phyloP scores from a whole-genome alignment of 257 asterid genomes.

The Solanum paucissectum region DNA sequence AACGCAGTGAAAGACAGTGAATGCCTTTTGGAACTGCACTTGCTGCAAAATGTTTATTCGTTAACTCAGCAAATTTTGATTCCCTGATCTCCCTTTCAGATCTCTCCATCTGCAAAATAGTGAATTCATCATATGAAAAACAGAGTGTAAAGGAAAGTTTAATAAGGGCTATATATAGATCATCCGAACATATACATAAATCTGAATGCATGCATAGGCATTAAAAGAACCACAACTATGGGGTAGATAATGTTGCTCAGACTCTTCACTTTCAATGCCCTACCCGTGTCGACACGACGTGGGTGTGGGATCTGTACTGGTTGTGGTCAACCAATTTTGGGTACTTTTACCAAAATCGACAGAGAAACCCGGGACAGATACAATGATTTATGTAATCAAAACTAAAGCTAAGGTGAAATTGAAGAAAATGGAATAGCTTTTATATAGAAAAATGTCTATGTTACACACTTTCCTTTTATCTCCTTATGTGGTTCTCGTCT shows the following conservation, averaged over 20 bases:
- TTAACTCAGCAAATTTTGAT: constrained; percentile 56
- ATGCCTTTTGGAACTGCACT: constrained; percentile 87
- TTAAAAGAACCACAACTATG: not conserved
- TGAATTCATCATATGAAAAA: not conserved
- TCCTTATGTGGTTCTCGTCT: not conserved
- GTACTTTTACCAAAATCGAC: not conserved
- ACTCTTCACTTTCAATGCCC: not conserved
- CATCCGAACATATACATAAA: not conserved
- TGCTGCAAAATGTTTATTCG: constrained; percentile 73
- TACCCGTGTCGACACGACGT: not conserved
- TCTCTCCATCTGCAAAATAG: constrained; percentile 21
- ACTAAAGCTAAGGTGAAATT: not conserved
- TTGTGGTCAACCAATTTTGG: not conserved
- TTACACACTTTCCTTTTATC: not conserved
- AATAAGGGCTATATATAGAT: not conserved
- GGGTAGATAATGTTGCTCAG: not conserved
- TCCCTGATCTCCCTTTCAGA: constrained; percentile 51
- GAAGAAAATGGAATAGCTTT: not conserved
- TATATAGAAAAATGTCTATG: not conserved
- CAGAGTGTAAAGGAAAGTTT: not conserved
- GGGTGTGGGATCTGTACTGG: not conserved
- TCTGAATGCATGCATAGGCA: not conserved
- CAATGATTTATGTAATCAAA: not conserved
- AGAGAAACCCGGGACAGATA: not conserved
- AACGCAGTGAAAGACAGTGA: constrained; percentile 79